These are phyloP conservation scores for Globisporangium lucens DNA, from an alignment of 352 stramenopile species.

Conservation along the genomic window DNA sequence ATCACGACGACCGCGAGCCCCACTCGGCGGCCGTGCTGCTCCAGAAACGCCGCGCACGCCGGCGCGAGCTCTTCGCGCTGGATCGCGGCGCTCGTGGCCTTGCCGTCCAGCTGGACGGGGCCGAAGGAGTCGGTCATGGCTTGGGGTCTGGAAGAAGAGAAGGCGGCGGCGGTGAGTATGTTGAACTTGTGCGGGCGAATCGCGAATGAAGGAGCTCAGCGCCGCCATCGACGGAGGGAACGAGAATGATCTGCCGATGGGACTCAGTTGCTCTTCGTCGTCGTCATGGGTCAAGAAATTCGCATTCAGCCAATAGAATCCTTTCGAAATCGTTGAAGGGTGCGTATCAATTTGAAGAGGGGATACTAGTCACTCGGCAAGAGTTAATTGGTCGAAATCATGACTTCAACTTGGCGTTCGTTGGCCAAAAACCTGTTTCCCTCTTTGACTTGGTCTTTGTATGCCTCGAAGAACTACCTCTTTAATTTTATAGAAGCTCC, in stretches of 20 bases:
- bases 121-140: background rate
- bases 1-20: conserved; percentile 98
- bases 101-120: conserved; percentile 64
- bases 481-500: background rate
- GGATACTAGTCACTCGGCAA: background rate
- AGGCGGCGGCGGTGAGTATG: background rate
- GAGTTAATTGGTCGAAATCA: background rate
- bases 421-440: background rate
- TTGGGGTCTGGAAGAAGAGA: background rate
- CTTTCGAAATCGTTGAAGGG: background rate
- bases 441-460: background rate
- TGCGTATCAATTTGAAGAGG: background rate
- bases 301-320: background rate
- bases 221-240: background rate
- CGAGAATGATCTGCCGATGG: background rate
- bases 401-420: background rate
- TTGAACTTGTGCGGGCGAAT: background rate
- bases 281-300: conserved; percentile 2
- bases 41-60: conserved; percentile 51
- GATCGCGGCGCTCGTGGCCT: conserved; percentile 82
- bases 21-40: conserved; percentile 54
- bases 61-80: conserved; percentile 79
- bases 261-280: background rate
- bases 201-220: conserved; percentile 2
- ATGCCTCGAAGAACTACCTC: background rate